phyloP scores from a whole-genome alignment of 805 yeast species.

The Metschnikowia matae region DNA sequence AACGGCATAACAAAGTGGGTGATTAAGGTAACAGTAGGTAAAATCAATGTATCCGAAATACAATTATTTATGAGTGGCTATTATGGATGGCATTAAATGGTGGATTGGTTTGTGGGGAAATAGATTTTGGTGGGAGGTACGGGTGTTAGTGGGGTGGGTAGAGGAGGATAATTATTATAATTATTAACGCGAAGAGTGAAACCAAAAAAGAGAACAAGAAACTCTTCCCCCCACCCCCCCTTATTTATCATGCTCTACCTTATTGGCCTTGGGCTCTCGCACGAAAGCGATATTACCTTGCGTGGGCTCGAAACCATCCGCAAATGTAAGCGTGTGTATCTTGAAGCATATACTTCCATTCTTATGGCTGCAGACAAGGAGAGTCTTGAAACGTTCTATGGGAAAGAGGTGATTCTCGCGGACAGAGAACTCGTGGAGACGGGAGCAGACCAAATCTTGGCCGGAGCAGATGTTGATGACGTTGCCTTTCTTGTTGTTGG shows the following conservation, averaged over 20 bases:
- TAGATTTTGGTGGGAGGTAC: background rate
- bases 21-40: too few species aligned
- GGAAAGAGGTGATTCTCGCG: slow-evolving; percentile 79
- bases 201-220: too few species aligned
- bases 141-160: background rate
- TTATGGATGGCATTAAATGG: too few species aligned
- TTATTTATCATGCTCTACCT: slow-evolving; percentile 83
- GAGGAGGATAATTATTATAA: too few species aligned
- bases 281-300: slow-evolving; percentile 87
- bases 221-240: background rate
- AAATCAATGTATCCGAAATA: too few species aligned
- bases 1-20: too few species aligned
- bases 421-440: slow-evolving; percentile 93
- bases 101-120: too few species aligned
- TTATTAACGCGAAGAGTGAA: too few species aligned
- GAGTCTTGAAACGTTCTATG: slow-evolving; percentile 78
- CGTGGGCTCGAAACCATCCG: slow-evolving; percentile 85
- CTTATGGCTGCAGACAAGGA: slow-evolving; percentile 85
- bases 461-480: slow-evolving; percentile 72
- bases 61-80: too few species aligned
- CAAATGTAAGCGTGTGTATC: slow-evolving; percentile 82
- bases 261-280: slow-evolving; percentile 87
- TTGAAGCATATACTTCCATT: slow-evolving; percentile 94
- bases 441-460: slow-evolving; percentile 79
- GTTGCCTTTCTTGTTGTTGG: slow-evolving; percentile 95